phyloP scores from a whole-genome alignment of 164 flowering plant genomes.

The Vitis labrusca region DNA sequence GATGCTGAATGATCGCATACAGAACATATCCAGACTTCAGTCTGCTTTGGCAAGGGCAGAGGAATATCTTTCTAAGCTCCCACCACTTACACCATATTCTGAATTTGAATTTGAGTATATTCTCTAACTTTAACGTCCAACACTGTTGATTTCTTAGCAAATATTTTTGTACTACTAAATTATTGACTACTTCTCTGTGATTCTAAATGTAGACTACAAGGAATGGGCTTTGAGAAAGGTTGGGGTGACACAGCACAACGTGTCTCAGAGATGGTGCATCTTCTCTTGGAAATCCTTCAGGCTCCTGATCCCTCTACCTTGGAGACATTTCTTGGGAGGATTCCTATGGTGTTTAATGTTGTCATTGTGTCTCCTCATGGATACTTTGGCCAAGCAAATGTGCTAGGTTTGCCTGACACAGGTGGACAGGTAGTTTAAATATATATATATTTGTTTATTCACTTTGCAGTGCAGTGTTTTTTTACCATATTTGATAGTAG shows the following conservation, averaged over 20 bases:
- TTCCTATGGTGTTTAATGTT: slow-evolving; percentile 97
- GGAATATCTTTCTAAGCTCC: slow-evolving; percentile 67
- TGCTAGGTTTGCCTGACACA: slow-evolving; percentile 94
- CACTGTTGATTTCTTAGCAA: background rate
- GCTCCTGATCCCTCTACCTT: slow-evolving; percentile 91
- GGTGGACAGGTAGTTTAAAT: slow-evolving; percentile 80
- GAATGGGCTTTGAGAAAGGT: slow-evolving; percentile 90
- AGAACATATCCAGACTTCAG: slow-evolving; percentile 62
- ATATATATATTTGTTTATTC: background rate
- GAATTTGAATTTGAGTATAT: slow-evolving; percentile 77
- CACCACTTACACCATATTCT: slow-evolving; percentile 66
- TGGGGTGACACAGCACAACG: slow-evolving; percentile 85
- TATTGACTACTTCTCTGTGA: background rate
- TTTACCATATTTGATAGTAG: background rate
- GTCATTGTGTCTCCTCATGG: slow-evolving; percentile 93
- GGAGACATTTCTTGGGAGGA: slow-evolving; percentile 84
- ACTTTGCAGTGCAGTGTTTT: background rate
- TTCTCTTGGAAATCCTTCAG: slow-evolving; percentile 85
- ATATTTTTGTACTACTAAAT: background rate
- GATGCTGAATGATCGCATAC: slow-evolving; percentile 94
- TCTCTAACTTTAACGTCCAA: background rate
- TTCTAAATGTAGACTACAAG: slow-evolving; percentile 63
- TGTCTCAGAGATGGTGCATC: slow-evolving; percentile 76
- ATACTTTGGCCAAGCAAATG: slow-evolving; percentile 98
- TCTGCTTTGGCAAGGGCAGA: slow-evolving; percentile 73